These are phyloP conservation scores for Ogataea siamensis DNA, from an alignment of 805 yeast species.

Conservation along the genomic window DNA sequence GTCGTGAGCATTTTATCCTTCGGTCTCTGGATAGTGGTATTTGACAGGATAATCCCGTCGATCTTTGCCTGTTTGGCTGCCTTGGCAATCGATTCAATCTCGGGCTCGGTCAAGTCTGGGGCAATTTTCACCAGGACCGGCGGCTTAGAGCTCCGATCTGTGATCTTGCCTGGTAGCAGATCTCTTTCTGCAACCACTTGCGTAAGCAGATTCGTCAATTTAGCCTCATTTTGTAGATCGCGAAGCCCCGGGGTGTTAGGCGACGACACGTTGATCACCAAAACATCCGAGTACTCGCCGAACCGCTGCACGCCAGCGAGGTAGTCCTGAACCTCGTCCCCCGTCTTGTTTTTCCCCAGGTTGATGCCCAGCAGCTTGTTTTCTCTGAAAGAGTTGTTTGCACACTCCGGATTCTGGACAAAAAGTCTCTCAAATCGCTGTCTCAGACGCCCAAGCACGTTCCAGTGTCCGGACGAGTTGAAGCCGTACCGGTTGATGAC, in stretches of 20 bases:
- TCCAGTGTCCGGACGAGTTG: slow-evolving; percentile 85
- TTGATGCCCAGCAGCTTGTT: slow-evolving; percentile 76
- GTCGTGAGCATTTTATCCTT: slow-evolving; percentile 47
- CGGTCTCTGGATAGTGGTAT: slow-evolving; percentile 89
- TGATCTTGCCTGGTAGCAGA: slow-evolving; percentile 39
- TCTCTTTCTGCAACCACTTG: slow-evolving; percentile 72
- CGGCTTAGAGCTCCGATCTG: slow-evolving; percentile 48
- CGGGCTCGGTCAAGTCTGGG: slow-evolving; percentile 83
- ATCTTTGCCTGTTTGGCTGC: slow-evolving; percentile 74
- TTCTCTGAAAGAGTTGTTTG: slow-evolving; percentile 47
- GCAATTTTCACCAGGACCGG: slow-evolving; percentile 91
- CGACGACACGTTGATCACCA: slow-evolving; percentile 88
- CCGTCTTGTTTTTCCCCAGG: slow-evolving; percentile 88
- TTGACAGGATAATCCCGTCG: slow-evolving; percentile 90
- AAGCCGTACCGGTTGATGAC: slow-evolving; percentile 94
- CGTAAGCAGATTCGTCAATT: slow-evolving; percentile 63
- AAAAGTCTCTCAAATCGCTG: slow-evolving; percentile 53
- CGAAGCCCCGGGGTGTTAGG: slow-evolving; percentile 97
- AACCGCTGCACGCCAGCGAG: slow-evolving; percentile 78
- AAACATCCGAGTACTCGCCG: slow-evolving; percentile 82
- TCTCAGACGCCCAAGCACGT: slow-evolving; percentile 65
- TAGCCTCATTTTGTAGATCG: slow-evolving; percentile 74
- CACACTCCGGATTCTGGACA: slow-evolving; percentile 22
- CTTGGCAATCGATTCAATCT: slow-evolving; percentile 76
- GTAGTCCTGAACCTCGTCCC: slow-evolving; percentile 87